phyloP scores from a whole-genome alignment of 495 filamentous ascomycete species.

The Bombardia bombarda region DNA sequence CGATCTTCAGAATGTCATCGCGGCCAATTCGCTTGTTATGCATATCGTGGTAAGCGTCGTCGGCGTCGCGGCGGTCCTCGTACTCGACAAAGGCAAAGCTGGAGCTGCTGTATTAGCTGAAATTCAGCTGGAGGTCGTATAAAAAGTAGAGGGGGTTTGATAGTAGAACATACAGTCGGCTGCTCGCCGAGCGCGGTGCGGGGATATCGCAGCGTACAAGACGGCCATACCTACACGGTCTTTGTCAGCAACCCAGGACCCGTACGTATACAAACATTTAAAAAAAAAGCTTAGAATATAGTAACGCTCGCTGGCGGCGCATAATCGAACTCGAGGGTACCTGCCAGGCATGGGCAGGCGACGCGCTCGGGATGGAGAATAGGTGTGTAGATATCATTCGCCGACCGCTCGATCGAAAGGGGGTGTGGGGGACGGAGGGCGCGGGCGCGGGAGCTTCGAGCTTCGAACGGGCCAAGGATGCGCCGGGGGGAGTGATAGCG shows the following conservation, averaged over 20 bases:
- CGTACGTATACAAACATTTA: background rate
- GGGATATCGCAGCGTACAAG: conserved; percentile 99
- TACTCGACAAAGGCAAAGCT: conserved; percentile 99
- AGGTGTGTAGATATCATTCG: conserved; percentile 19
- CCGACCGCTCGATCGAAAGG: conserved; percentile 52
- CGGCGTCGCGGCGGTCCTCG: conserved; percentile 95
- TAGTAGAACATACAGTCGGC: conserved; percentile 95
- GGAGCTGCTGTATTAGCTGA: conserved; percentile 4
- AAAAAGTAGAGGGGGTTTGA: conserved; percentile 5
- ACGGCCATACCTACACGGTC: conserved; percentile 74
- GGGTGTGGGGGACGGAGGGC: conserved; percentile 17
- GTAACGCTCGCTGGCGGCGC: conserved; percentile 17
- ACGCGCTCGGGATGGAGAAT: conserved; percentile 29
- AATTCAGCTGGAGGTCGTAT: background rate
- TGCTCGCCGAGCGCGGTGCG: conserved; percentile 83
- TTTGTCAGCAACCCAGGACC: conserved; percentile 33
- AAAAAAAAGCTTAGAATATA: conserved; percentile 4
- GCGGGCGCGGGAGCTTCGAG: conserved; percentile 21
- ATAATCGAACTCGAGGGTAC: conserved; percentile 20
- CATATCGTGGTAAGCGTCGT: conserved; percentile 99
- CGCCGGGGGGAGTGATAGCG: conserved; percentile 11
- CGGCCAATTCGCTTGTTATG: conserved; percentile 97
- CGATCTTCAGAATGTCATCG: conserved; percentile 95
- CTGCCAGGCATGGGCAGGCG: conserved; percentile 14
- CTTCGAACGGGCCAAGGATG: conserved; percentile 16